Percentiles rank a stretch among this genome's conserved stretches.
These are phyloP conservation scores for Jackrogersella multiformis DNA, from an alignment of 495 filamentous ascomycete species.

Conservation along the genomic window DNA sequence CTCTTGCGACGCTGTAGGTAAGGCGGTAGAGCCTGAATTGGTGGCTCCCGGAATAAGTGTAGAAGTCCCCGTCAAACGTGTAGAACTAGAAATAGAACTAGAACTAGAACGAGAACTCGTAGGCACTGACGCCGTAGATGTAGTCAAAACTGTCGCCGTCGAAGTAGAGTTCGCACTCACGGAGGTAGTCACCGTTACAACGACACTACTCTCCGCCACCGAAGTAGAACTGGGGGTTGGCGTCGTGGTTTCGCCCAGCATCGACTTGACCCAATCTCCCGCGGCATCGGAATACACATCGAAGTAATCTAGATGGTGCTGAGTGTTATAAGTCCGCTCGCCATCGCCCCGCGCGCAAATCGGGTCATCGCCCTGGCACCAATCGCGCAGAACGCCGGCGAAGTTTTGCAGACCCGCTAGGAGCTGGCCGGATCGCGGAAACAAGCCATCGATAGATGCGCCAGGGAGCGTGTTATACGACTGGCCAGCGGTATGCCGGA, in stretches of 20 bases:
- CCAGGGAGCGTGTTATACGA: constrained; percentile 39
- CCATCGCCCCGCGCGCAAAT: constrained; percentile 40
- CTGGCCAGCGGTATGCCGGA: constrained; percentile 39
- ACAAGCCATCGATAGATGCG: constrained; percentile 27
- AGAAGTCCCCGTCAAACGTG: not conserved
- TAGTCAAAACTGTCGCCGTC: not conserved
- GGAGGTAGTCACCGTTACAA: not conserved
- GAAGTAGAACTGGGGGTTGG: constrained; percentile 1
- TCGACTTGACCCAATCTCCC: constrained; percentile 34
- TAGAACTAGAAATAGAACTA: no score
- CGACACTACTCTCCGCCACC: not conserved
- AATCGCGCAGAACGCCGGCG: constrained; percentile 34
- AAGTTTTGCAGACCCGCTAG: constrained; percentile 23
- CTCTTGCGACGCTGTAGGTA: constrained; percentile 16
- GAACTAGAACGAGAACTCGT: constrained; percentile 1
- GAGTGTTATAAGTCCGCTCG: constrained; percentile 2
- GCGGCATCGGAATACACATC: constrained; percentile 36
- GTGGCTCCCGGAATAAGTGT: constrained; percentile 11
- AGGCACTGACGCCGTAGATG: not conserved
- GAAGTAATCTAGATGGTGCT: constrained; percentile 42
- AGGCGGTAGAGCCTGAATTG: not conserved
- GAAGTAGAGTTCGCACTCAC: not conserved
- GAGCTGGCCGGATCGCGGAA: constrained; percentile 29
- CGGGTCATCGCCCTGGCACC: constrained; percentile 39
- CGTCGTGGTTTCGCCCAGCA: not conserved